A percentile compares a stretch with the other conserved stretches of the same genome.
These are phyloP conservation scores for Leccinum longicurvipes DNA, from an alignment of 768 basidiomycete genomes.

Conservation along the genomic window DNA sequence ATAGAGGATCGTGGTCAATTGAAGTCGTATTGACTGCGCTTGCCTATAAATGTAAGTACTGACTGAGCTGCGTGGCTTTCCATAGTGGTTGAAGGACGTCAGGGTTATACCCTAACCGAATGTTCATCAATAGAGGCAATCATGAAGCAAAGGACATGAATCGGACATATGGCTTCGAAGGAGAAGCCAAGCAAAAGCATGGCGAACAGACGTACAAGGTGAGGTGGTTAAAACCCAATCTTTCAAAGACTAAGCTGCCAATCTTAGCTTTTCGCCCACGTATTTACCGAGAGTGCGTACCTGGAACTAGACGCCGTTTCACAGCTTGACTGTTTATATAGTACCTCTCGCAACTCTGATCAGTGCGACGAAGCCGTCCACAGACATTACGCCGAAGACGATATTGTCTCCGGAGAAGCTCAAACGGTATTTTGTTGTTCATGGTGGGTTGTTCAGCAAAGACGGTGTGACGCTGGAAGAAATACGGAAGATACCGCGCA, in stretches of 20 bases:
- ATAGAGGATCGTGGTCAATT: constrained; percentile 93
- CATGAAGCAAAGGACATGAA: constrained; percentile 99
- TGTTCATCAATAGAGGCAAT: constrained; percentile 95
- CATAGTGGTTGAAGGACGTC: constrained; percentile 12
- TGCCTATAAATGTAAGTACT: constrained; percentile 82
- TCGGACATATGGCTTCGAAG: constrained; percentile 88
- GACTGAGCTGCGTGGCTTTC: not conserved
- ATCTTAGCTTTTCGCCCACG: constrained; percentile 81
- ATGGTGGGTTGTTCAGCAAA: constrained; percentile 94
- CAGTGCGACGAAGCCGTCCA: constrained; percentile 61
- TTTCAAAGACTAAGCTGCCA: constrained; percentile 4
- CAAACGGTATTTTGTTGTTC: constrained; percentile 92
- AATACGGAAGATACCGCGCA: constrained; percentile 80
- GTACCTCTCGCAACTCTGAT: constrained; percentile 90
- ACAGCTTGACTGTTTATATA: constrained; percentile 32
- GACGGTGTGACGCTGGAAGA: constrained; percentile 95
- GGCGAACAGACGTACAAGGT: constrained; percentile 95
- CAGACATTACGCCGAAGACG: constrained; percentile 36
- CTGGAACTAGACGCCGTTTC: not conserved
- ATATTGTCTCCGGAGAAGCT: constrained; percentile 81
- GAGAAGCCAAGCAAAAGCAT: constrained; percentile 95
- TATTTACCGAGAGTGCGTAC: constrained; percentile 80
- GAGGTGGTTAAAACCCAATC: not conserved
- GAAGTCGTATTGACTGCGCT: constrained; percentile 92
- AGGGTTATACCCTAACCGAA: constrained; percentile 89